phyloP scores from a whole-genome alignment of 1,139 yeast genomes.

The Debaryomyces psychrophilus region DNA sequence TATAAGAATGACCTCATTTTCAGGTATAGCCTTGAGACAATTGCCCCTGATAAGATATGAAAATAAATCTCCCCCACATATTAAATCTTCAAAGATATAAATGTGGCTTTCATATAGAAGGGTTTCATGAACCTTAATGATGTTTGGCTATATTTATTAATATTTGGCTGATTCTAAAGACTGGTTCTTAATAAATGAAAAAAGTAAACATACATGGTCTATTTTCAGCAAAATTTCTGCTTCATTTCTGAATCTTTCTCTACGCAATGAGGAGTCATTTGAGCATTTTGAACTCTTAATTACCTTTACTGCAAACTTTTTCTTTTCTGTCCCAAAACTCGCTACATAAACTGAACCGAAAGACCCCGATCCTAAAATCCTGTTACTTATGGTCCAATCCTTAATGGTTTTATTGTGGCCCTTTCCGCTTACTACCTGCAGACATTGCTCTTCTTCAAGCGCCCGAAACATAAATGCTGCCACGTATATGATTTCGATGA shows the following conservation, averaged over 20 bases:
- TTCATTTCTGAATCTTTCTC: conserved; percentile 31
- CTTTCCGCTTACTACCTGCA: not conserved
- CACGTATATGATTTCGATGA: conserved; percentile 40
- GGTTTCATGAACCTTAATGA: conserved; percentile 46
- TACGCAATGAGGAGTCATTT: conserved; percentile 17
- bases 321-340: conserved; percentile 17
- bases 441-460: not conserved
- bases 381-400: conserved; percentile 47
- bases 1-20: conserved; percentile 56
- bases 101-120: conserved; percentile 38
- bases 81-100: conserved; percentile 54
- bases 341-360: conserved; percentile 56
- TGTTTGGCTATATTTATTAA: conserved; percentile 40
- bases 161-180: conserved; percentile 8
- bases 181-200: not conserved
- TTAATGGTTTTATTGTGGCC: conserved; percentile 11
- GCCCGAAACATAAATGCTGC: conserved; percentile 22
- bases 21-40: conserved; percentile 46
- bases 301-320: conserved; percentile 55
- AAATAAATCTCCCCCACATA: conserved; percentile 68
- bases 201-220: conserved; percentile 38
- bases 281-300: conserved; percentile 28
- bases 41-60: conserved; percentile 56
- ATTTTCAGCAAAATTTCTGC: conserved; percentile 41
- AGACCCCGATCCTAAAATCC: conserved; percentile 59